Conservation (phyloP, 2,329 filamentous ascomycete species). For the Allantophomopsis cytisporea region DNA sequence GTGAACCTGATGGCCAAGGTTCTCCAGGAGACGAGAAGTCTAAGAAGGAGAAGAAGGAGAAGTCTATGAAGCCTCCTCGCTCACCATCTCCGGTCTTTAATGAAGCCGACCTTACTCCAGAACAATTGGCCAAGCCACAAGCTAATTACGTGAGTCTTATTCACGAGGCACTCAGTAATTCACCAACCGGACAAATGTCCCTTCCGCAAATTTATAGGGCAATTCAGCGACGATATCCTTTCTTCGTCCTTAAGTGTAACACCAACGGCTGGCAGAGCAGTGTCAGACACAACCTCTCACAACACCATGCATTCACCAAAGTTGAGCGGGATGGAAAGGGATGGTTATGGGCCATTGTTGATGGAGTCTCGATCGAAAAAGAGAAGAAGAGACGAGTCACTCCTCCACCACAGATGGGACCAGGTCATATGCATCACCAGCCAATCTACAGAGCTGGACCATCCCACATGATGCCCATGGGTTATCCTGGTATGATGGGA, state of each 20-base stretch:
- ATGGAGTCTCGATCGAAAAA: constrained; percentile 38
- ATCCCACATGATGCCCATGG: constrained; percentile 8
- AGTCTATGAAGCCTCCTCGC: constrained; percentile 21
- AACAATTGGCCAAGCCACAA: constrained; percentile 55
- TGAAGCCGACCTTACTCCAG: constrained; percentile 48
- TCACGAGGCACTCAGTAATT: constrained; percentile 37
- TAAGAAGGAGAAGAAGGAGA: constrained; percentile 45
- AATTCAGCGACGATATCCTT: constrained; percentile 42
- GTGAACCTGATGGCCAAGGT: constrained; percentile 19
- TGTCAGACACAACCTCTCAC: constrained; percentile 46
- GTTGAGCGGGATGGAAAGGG: constrained; percentile 39
- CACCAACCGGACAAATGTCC: constrained; percentile 33
- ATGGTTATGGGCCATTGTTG: constrained; percentile 39
- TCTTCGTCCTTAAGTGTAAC: constrained; percentile 36
- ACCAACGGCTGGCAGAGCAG: constrained; percentile 48
- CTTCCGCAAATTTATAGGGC: constrained; percentile 46
- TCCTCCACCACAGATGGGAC: constrained; percentile 24
- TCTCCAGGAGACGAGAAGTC: constrained; percentile 14
- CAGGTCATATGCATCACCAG: constrained; percentile 13
- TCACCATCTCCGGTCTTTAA: constrained; percentile 39
- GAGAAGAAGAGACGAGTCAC: constrained; percentile 31
- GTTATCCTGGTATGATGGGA: constrained; percentile 10
- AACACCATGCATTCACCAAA: constrained; percentile 39
- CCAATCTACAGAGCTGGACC: constrained; percentile 14
- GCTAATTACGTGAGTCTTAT: constrained; percentile 44